Evolutionary conservation across 352 stramenopile genomes (phyloP).

Genomic region (Aphanomyces euteiches): DNA sequence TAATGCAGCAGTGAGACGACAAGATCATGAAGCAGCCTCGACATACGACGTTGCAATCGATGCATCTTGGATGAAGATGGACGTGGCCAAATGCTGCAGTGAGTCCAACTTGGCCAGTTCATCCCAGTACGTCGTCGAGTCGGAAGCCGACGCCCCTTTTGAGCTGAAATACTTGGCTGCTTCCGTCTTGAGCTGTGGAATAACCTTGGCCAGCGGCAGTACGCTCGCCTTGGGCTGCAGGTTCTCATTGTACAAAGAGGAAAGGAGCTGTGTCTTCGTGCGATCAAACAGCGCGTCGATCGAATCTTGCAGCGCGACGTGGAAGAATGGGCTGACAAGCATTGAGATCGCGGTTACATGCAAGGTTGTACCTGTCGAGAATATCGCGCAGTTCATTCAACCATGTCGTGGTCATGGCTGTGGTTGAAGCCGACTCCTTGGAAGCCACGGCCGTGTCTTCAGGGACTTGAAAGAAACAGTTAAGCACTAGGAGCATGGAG

Average conservation of each 20-base stretch:
- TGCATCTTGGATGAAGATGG: constrained; percentile 21
- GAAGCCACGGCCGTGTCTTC: neutral
- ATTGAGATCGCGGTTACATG: neutral
- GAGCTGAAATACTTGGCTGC: neutral
- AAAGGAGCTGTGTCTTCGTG: neutral
- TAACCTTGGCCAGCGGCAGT: constrained; percentile 24
- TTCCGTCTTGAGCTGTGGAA: constrained; percentile 28
- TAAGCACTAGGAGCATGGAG: neutral
- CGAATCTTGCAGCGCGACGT: constrained; percentile 10
- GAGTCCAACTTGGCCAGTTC: neutral
- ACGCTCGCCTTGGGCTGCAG: too few species aligned
- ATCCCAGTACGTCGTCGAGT: constrained; percentile 3
- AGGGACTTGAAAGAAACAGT: neutral
- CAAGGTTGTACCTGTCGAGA: constrained; percentile 11
- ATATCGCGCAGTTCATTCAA: constrained; percentile 30
- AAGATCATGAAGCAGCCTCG: neutral
- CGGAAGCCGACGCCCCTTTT: neutral
- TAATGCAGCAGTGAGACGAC: neutral
- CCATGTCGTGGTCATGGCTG: neutral
- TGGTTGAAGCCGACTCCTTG: neutral
- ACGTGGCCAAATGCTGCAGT: constrained; percentile 14
- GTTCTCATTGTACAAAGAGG: constrained; percentile 18
- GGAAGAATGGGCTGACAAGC: constrained; percentile 18
- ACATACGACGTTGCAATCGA: constrained; percentile 3
- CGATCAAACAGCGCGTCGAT: constrained; percentile 12